Conservation (phyloP, 768 basidiomycete genomes). For the Amanita phalloides region DNA sequence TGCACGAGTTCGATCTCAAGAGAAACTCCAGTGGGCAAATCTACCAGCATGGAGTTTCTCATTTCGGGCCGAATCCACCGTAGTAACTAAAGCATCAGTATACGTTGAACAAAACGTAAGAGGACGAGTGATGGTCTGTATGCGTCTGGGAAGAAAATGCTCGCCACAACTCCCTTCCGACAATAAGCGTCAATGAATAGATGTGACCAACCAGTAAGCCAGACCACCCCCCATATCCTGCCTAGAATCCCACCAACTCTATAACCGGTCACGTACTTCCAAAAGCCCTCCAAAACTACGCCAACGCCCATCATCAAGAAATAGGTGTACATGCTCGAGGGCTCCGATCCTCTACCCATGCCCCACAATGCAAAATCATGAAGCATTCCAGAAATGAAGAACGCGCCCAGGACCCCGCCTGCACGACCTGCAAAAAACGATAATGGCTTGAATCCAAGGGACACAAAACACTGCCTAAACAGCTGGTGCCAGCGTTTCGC, state of each 20-base stretch:
- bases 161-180: slow-evolving; percentile 28
- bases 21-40: slow-evolving; percentile 13
- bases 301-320: slow-evolving; percentile 51
- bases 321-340: slow-evolving; percentile 31
- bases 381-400: slow-evolving; percentile 46
- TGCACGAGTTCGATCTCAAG: background rate
- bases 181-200: slow-evolving; percentile 41
- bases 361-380: slow-evolving; percentile 52
- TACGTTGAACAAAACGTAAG: background rate
- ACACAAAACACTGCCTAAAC: slow-evolving; percentile 47
- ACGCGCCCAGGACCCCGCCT: slow-evolving; percentile 45
- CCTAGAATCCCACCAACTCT: slow-evolving; percentile 38
- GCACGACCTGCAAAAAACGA: slow-evolving; percentile 31
- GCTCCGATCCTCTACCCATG: slow-evolving; percentile 43
- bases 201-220: slow-evolving; percentile 37
- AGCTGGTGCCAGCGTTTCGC: slow-evolving; percentile 57
- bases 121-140: slow-evolving; percentile 22
- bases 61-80: background rate
- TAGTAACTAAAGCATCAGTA: background rate
- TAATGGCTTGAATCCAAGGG: slow-evolving; percentile 36
- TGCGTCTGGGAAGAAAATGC: slow-evolving; percentile 24
- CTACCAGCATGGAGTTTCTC: slow-evolving; percentile 6
- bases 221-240: slow-evolving; percentile 38
- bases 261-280: slow-evolving; percentile 30
- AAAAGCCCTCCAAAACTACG: slow-evolving; percentile 35